Base-by-base conservation (phyloP, 2,329 filamentous ascomycete species). In the Emmonsia crescens region DNA sequence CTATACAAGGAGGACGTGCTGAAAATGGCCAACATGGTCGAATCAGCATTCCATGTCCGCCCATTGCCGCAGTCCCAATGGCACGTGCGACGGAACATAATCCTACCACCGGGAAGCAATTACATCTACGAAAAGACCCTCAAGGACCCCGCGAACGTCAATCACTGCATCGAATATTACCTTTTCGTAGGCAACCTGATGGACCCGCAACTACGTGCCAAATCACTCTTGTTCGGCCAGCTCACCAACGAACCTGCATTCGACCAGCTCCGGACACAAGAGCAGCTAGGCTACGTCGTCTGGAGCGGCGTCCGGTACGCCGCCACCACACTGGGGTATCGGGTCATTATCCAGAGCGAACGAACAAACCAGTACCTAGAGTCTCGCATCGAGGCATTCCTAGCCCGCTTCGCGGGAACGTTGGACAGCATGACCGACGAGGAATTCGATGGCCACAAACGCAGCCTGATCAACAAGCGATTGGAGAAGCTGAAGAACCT, bases 221-320 rank as follows among this genome's bases (percentile, higher is more conserved):
- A 89, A 74, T 82, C 89, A 0, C 80, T 95, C 49, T 81, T 99
- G 5, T 82, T 96, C 49, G 88, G 90, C 31, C 94, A 97, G 75
- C 89, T 99, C 77, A 86, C 91, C 0, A 89, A 96, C 61, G 94
- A 99, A 76, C 92, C 92, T 3, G 89, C 89, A 9, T 99, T 97
- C 71, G 91, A 99, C 75, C 91, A 96, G 73, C 82, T 99, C 8
- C 85, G 94, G 57, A 97, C 94, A 51, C 96, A 97, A 75, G 93
- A 99, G 74, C 93, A 99, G 76, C 86, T 99, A 6, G 94, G 94
- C 14, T 99, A 99, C 68, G 89, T 99, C 60, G 93, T 99, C 0
- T 96, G 93, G 75, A 93, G 89, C 57, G 89, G 91, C 33, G 81
- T 85, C 12, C 81, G 87, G 46, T 82, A 83, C 59, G 85, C 88